Percentiles rank a stretch among this genome's conserved stretches.
phyloP scores from a whole-genome alignment of 345 rosid species.

The Boechera retrofracta region DNA sequence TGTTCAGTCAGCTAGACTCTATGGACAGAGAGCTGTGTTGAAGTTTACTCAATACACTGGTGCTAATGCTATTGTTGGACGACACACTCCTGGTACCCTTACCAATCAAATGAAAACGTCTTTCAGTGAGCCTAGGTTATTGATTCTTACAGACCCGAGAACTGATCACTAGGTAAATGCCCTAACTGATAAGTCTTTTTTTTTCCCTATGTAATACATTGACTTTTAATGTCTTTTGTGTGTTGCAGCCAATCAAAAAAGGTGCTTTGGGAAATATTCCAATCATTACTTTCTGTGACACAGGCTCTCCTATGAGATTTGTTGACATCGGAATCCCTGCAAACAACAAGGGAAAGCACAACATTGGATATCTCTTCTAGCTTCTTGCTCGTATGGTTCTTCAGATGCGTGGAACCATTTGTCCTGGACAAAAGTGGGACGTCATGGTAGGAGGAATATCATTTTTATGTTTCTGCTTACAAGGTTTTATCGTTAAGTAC shows the following conservation, averaged over 20 bases:
- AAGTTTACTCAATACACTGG: slow-evolving; percentile 85
- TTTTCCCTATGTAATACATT: neutral
- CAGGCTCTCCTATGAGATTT: slow-evolving; percentile 79
- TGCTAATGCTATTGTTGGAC: slow-evolving; percentile 80
- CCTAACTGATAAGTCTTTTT: neutral
- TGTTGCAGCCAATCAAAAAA: slow-evolving; percentile 85
- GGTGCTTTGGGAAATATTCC: slow-evolving; percentile 86
- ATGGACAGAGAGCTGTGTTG: slow-evolving; percentile 85
- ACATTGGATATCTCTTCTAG: slow-evolving; percentile 85
- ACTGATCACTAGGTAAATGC: slow-evolving; percentile 77
- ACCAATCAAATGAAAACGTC: slow-evolving; percentile 82
- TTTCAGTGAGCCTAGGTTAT: slow-evolving; percentile 79
- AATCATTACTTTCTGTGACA: slow-evolving; percentile 79
- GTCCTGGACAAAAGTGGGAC: slow-evolving; percentile 73
- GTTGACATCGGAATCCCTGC: slow-evolving; percentile 88
- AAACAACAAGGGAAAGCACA: slow-evolving; percentile 85
- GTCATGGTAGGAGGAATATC: slow-evolving; percentile 55
- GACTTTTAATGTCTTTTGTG: neutral
- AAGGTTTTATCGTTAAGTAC: too few relatives aligned
- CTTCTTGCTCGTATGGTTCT: slow-evolving; percentile 83
- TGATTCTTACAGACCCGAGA: slow-evolving; percentile 81
- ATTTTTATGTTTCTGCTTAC: neutral
- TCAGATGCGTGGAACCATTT: slow-evolving; percentile 85
- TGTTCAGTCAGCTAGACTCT: slow-evolving; percentile 85
- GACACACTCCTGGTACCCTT: slow-evolving; percentile 93